phyloP scores from a whole-genome alignment of 148 eudicot species.

The Chenopodium formosanum region DNA sequence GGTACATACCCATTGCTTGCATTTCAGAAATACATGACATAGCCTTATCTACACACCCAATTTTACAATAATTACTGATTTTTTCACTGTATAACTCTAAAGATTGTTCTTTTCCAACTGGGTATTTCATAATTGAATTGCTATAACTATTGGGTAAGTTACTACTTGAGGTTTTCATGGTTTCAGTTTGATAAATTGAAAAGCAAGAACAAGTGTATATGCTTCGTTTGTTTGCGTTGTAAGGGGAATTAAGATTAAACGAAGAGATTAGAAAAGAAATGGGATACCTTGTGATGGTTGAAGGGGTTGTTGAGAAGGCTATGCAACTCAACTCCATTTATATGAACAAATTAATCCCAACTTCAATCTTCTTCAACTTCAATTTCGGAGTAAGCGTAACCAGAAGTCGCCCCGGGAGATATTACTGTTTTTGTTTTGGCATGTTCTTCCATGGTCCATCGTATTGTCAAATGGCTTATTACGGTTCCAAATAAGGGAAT shows the following conservation, averaged over 20 bases:
- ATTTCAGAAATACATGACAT: slow-evolving; percentile 58
- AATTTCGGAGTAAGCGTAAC: not conserved
- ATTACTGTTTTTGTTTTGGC: not conserved
- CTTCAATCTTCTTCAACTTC: not conserved
- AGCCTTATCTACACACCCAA: slow-evolving; percentile 56
- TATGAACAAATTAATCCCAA: not conserved
- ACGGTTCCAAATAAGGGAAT: too few species aligned
- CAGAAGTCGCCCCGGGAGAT: not conserved
- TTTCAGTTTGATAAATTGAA: slow-evolving; percentile 13
- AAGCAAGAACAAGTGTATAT: slow-evolving; percentile 11
- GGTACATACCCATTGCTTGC: slow-evolving; percentile 67
- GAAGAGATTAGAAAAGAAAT: slow-evolving; percentile 22
- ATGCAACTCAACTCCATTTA: slow-evolving; percentile 18
- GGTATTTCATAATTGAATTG: slow-evolving; percentile 21
- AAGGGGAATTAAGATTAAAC: slow-evolving; percentile 14
- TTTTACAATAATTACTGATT: slow-evolving; percentile 43
- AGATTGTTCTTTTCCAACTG: slow-evolving; percentile 53
- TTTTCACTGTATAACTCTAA: slow-evolving; percentile 46
- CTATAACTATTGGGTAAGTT: slow-evolving; percentile 9
- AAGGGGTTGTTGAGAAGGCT: slow-evolving; percentile 10
- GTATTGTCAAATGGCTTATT: too few species aligned
- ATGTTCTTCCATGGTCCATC: too few species aligned
- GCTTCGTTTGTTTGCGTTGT: not conserved
- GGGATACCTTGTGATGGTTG: slow-evolving; percentile 22
- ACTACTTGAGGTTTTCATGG: slow-evolving; percentile 1